A percentile compares a stretch with the other conserved stretches of the same genome.
These are phyloP conservation scores for Erodium maritimum DNA, from an alignment of 345 rosid species.

Conservation along the genomic window DNA sequence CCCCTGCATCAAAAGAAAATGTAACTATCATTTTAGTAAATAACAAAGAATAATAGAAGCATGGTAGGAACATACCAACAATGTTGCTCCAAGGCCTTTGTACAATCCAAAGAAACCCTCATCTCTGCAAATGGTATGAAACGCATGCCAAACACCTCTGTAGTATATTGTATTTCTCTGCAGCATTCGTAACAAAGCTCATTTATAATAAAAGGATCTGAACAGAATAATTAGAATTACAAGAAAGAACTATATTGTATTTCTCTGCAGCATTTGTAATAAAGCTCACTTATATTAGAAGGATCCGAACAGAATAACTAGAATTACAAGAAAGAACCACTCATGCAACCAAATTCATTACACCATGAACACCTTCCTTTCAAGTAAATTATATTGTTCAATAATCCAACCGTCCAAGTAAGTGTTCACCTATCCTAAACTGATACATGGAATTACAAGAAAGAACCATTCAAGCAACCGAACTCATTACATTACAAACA, in stretches of 20 bases:
- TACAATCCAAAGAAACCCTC: slow-evolving; percentile 80
- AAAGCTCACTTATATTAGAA: not conserved
- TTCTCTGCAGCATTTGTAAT: slow-evolving; percentile 42
- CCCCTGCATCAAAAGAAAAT: slow-evolving; percentile 36
- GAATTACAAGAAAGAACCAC: not conserved
- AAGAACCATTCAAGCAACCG: no score
- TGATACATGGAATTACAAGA: no score
- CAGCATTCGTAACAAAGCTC: slow-evolving; percentile 6
- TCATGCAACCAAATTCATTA: not conserved
- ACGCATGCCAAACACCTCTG: slow-evolving; percentile 69
- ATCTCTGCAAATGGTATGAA: slow-evolving; percentile 64
- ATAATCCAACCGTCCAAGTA: no score
- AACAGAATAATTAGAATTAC: no score
- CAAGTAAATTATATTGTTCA: no score
- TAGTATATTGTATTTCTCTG: slow-evolving; percentile 78
- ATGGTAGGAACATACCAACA: slow-evolving; percentile 43
- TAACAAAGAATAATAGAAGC: slow-evolving; percentile 5
- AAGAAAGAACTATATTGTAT: slow-evolving; percentile 49
- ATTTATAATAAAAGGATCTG: not conserved
- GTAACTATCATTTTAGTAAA: not conserved
- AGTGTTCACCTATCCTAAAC: no score
- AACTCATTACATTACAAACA: no score
- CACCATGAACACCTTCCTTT: no score
- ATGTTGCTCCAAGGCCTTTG: slow-evolving; percentile 95
- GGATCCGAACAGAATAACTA: not conserved